Evolutionary conservation across 2,329 filamentous ascomycete species (phyloP), one percentile per base, ranked within the genome.

Genomic region (Aphanoascus verrucosus): DNA sequence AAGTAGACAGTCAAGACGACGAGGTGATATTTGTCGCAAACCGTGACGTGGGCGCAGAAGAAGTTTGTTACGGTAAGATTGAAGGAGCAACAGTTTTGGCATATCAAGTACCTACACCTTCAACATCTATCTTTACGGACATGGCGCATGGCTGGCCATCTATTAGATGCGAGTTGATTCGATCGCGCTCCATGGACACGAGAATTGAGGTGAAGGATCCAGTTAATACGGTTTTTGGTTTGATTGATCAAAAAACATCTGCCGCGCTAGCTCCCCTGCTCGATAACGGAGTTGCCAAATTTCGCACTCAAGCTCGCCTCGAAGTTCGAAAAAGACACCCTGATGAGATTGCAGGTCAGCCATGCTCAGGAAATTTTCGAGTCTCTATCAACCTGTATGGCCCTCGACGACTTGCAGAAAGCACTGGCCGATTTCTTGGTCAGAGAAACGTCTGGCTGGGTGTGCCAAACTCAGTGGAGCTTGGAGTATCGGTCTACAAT

Each of bases 341-440:
- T 0, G 77, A 76, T n/a, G 87, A 96, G 61, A 72, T 74, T 35
- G 74, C 79, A 14, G 86, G 88, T 35, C 72, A 79, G 52, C 66
- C 74, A 0, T 80, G 78, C 2, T 88, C 86, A 1, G 72, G 75
- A 17, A 69, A 74, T 1, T 82, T 85, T 56, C 74, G 74, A 11
- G 74, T 91, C 23, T 82, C 86, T 19, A 73, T 95, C 23, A 87
- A 88, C 60, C 65, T 97, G 6, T 96, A 93, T 62, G 88, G 88
- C 0, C 83, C 86, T 5, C 76, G 83, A 37, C 83, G 81, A 54
- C 78, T 79, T 56, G 82, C 79, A 2, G 74, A 74, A 9, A 73
- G 76, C 8, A 78, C 96, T 38, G 90, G 88, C 1, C 78, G 72
- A 50, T 79, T 81, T 54, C 75, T 96, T 1, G 77, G 77, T 2